Base-by-base conservation (phyloP, 129 eudicot genomes). In the Chrysanthemum makinoi region DNA sequence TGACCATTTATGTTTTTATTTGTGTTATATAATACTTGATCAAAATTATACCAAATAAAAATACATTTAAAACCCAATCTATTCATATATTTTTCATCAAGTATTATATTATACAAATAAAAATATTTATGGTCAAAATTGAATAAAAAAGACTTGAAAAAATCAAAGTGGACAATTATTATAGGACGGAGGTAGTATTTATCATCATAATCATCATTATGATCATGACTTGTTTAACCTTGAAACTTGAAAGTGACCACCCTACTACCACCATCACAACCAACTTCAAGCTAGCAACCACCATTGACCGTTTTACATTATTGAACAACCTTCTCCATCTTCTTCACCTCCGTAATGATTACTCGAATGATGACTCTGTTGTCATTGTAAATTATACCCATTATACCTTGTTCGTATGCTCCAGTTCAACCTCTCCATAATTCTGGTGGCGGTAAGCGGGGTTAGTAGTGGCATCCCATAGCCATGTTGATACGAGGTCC, bases 401-500 rank as follows among this genome's bases (percentile, higher is more conserved):
- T 56, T 66, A 33, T 72, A 46, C 2, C 62, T 10, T 39, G 48
- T 4, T 77, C 83, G 12, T 69, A 76, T 39, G 10, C 46, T 53
- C 83, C 85, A 11, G n/a, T n/a, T n/a, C n/a, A 69, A 84, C 4
- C 82, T n/a, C 79, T 19, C 70, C 79, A 10, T 72, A 76, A 52
- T 61, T 62, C n/a, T 20, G 82, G 78, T 3, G 73, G 74, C 15
- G 69, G 85, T 13, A 77, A 73, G 80, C 2, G 78, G 76, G 58
- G 76, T 66, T 0, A 58, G 39, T 0, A 59, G 51, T 0, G 70
- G 70, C 80, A 80, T 83, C 33, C 77, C 82, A 39, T 66, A 68
- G 5, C 80, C 79, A 9, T 77, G 81, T 17, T 83, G 83, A 51
- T 72, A 85, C 20, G 79, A 5, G 76, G 80, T 16, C 84, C 74